Evolutionary conservation across 306 rosid species (phyloP).

Genomic region (Lotus japonicus): DNA sequence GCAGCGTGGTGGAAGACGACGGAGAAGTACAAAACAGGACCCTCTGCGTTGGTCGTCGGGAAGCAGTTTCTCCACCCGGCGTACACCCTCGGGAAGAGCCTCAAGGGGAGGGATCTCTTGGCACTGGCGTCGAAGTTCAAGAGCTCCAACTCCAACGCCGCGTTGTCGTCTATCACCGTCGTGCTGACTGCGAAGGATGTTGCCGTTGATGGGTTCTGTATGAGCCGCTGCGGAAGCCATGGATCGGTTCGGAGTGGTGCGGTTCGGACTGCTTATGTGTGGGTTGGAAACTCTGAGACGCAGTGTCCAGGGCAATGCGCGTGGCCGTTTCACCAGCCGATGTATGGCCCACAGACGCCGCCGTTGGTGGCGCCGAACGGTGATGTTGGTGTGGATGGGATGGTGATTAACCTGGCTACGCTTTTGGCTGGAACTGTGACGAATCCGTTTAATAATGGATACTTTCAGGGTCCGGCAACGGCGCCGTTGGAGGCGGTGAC

Average conservation of each 20-base stretch:
- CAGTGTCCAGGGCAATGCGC: conserved; percentile 93
- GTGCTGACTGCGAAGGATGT: conserved; percentile 76
- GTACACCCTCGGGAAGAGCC: conserved; percentile 58
- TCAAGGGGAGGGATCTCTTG: conserved; percentile 30
- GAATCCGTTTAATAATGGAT: conserved; percentile 78
- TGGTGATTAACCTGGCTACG: conserved; percentile 80
- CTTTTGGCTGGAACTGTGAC: conserved; percentile 87
- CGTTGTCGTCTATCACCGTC: conserved; percentile 41
- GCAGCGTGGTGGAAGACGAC: conserved; percentile 88
- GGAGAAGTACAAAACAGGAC: conserved; percentile 55
- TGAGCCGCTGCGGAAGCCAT: conserved; percentile 72
- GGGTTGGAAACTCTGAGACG: conserved; percentile 88
- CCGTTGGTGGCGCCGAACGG: conserved; percentile 86
- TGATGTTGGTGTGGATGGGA: conserved; percentile 89
- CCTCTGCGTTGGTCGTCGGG: conserved; percentile 58
- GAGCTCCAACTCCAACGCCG: neutral
- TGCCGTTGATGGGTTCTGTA: conserved; percentile 66
- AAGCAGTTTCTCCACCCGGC: conserved; percentile 53
- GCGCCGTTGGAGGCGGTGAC: conserved; percentile 90
- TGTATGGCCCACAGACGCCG: conserved; percentile 85
- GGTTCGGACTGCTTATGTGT: conserved; percentile 42
- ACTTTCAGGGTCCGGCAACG: conserved; percentile 66
- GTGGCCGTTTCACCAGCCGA: conserved; percentile 94
- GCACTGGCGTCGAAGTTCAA: conserved; percentile 43
- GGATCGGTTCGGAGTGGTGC: conserved; percentile 34